A percentile compares a stretch with the other conserved stretches of the same genome.
Conservation (phyloP, 305 asterid genomes). For the Fraxinus platypoda region DNA sequence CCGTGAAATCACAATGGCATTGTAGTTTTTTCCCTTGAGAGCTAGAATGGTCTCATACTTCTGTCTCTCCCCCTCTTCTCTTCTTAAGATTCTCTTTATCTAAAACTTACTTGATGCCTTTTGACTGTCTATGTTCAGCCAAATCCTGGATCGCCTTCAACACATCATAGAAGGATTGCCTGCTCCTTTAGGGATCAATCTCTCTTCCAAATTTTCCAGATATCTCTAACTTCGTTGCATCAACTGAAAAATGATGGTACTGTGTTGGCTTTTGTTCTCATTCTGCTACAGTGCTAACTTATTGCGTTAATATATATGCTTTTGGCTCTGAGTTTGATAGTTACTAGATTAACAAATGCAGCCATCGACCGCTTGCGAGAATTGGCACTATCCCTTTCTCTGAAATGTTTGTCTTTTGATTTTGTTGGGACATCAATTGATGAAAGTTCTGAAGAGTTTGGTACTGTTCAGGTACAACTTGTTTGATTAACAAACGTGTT, state of each 20-base stretch:
- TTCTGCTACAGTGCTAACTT: constrained; percentile 16
- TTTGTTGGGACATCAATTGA: constrained; percentile 94
- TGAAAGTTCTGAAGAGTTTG: constrained; percentile 98
- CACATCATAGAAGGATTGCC: constrained; percentile 97
- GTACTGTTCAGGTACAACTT: constrained; percentile 79
- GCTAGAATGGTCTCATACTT: neutral
- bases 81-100: constrained; percentile 17
- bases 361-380: constrained; percentile 78
- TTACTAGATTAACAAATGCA: constrained; percentile 38
- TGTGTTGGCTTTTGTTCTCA: constrained; percentile 16
- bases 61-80: constrained; percentile 1
- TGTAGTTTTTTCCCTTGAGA: constrained; percentile 2
- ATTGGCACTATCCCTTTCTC: constrained; percentile 81
- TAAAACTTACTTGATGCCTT: constrained; percentile 26
- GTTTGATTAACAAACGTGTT: neutral
- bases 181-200: constrained; percentile 88
- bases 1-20: constrained; percentile 12
- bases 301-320: constrained; percentile 4
- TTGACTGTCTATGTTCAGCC: constrained; percentile 51
- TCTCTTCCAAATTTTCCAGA: constrained; percentile 87
- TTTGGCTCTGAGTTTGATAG: constrained; percentile 18
- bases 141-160: constrained; percentile 87
- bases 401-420: constrained; percentile 92
- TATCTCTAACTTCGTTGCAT: constrained; percentile 82
- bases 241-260: constrained; percentile 92